Evolutionary conservation across 129 eudicot genomes (phyloP), one percentile per base, ranked within the genome.

Genomic region (Flaveria brownii): DNA sequence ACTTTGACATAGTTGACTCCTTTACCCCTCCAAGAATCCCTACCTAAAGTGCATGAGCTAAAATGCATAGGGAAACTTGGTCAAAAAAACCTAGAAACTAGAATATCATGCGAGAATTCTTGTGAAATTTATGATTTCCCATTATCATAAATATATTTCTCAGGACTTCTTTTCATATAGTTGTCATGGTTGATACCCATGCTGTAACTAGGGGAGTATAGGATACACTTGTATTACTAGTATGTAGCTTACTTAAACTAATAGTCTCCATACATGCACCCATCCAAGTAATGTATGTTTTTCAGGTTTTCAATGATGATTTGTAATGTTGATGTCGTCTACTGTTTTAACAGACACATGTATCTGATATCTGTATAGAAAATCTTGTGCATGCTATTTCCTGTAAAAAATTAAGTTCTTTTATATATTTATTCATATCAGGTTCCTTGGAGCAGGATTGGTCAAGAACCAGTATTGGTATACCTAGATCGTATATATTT

Each of bases 371-470:
- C 28, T 26, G n/a, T 30, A 56, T 69, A 55, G 51, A 69, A 36
- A 60, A n/a, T 69, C 25, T 49, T 51, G 20, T 69, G 70, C 70
- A 61, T 75, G 62, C 54, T 25, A 72, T 73, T 9, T 42, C 74
- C 69, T 66, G 43, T 42, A 54, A 66, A 41, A 10, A 22, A 51
- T 10, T 39, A 41, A 60, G 52, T 41, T 71, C 39, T 22, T 64
- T 80, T 55, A 73, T 54, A 20, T 42, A 63, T 79, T 55, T 68
- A 69, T 75, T 46, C 25, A 71, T 62, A 66, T 41, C 84, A 91
- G 97, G 97, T 95, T 73, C 99, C 99, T 57, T 95, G 99, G 99
- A 95, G 99, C 85, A 91, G 94, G 87, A 87, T 95, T 78, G 99
- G 99, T 75, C 99, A 95, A 83, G 99, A 95, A 81, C 99, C 99